Conservation (phyloP, 192 early-diverging fungal species). For the Gorgonomyces haynaldii region DNA sequence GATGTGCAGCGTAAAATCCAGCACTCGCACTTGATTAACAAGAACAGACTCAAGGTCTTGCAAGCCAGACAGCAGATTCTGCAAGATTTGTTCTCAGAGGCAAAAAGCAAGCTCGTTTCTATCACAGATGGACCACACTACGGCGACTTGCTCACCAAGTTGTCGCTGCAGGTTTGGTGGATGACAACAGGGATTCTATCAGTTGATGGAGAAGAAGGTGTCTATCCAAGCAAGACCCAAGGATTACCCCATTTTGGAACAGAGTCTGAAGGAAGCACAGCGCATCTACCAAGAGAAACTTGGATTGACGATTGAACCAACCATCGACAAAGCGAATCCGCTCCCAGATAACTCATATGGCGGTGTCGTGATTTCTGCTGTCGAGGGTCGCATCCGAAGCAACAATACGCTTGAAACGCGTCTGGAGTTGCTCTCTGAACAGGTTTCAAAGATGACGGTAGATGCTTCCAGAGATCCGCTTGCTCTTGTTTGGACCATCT, state of each 20-base stretch:
- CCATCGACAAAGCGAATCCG: slow-evolving; percentile 46
- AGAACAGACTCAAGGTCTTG: slow-evolving; percentile 80
- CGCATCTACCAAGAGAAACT: slow-evolving; percentile 47
- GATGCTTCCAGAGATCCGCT: slow-evolving; percentile 92
- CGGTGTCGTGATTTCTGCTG: slow-evolving; percentile 70
- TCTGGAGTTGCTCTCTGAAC: slow-evolving; percentile 68
- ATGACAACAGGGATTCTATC: slow-evolving; percentile 53
- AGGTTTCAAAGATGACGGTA: slow-evolving; percentile 31
- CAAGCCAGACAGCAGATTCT: slow-evolving; percentile 80
- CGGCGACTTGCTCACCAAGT: slow-evolving; percentile 50
- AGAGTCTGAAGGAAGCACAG: slow-evolving; percentile 37
- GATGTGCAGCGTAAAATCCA: slow-evolving; percentile 93
- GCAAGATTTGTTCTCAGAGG: slow-evolving; percentile 67
- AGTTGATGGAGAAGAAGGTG: slow-evolving; percentile 75
- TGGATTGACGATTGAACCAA: slow-evolving; percentile 29
- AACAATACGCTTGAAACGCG: slow-evolving; percentile 89
- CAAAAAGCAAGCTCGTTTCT: slow-evolving; percentile 45
- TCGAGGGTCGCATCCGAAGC: slow-evolving; percentile 68
- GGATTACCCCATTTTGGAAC: slow-evolving; percentile 54
- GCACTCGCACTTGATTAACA: slow-evolving; percentile 88
- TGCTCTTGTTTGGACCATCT: slow-evolving; percentile 81
- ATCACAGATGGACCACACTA: slow-evolving; percentile 53
- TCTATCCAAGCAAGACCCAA: slow-evolving; percentile 56
- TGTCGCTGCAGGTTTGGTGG: slow-evolving; percentile 59
- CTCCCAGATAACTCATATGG: slow-evolving; percentile 55